Evolutionary conservation across 371 early-diverging fungal species (phyloP).

Genomic region (Mucor saturninus): DNA sequence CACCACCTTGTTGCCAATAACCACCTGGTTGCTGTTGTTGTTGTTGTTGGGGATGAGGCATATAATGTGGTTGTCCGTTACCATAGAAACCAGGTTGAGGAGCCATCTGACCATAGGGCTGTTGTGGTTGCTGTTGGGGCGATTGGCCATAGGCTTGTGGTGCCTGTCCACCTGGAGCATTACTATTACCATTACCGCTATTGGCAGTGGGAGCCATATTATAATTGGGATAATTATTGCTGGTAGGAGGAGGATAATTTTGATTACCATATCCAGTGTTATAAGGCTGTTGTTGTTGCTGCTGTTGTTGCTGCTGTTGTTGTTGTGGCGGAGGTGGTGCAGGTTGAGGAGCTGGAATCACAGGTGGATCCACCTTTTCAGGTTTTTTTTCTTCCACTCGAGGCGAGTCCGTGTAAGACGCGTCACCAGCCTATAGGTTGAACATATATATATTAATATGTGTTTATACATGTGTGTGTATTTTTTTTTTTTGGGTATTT

Average conservation of each 20-base stretch:
- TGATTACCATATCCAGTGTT: constrained; percentile 14
- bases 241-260: not conserved
- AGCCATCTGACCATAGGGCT: constrained; percentile 32
- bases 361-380: constrained; percentile 17
- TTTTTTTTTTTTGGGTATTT: not conserved
- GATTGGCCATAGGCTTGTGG: constrained; percentile 29
- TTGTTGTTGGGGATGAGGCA: constrained; percentile 37
- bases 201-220: constrained; percentile 13
- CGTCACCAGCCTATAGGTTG: constrained; percentile 25
- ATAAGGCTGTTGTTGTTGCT: constrained; percentile 18
- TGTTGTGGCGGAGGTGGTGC: constrained; percentile 11
- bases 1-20: constrained; percentile 37
- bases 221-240: constrained; percentile 30
- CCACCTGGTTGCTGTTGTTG: constrained; percentile 34
- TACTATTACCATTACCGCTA: no score
- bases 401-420: constrained; percentile 31
- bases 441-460: no score
- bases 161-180: constrained; percentile 12
- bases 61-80: constrained; percentile 42
- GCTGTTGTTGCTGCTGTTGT: constrained; percentile 13
- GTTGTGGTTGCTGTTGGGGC: constrained; percentile 31
- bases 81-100: constrained; percentile 42
- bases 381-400: constrained; percentile 23
- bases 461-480: no score
- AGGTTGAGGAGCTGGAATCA: constrained; percentile 9